Conservation (phyloP, 495 filamentous ascomycete species). For the Saxispiralis lemnorum region DNA sequence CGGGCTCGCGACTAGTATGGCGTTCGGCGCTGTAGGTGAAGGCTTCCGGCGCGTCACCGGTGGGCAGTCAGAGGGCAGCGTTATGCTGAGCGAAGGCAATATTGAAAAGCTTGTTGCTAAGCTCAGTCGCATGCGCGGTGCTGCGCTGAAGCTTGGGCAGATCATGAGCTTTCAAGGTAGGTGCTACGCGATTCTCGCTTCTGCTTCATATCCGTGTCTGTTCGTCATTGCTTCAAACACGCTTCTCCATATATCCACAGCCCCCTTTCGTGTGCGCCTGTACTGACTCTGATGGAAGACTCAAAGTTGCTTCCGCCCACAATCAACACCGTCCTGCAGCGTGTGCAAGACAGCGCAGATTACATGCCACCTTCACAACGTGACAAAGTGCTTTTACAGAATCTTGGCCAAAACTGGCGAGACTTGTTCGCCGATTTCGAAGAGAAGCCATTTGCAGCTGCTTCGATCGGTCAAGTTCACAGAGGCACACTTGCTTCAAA, state of each 20-base stretch:
- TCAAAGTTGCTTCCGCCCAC: constrained; percentile 81
- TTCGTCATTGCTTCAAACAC: constrained; percentile 8
- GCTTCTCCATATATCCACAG: background rate
- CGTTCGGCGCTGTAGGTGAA: constrained; percentile 81
- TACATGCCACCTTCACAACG: constrained; percentile 94
- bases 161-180: constrained; percentile 86
- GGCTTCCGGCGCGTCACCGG: constrained; percentile 54
- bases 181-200: constrained; percentile 1
- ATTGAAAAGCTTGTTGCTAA: constrained; percentile 84
- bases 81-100: constrained; percentile 77
- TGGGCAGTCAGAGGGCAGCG: constrained; percentile 43
- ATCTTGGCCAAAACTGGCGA: constrained; percentile 74
- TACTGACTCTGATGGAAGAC: constrained; percentile 30
- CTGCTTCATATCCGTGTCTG: background rate
- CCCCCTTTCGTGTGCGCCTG: background rate
- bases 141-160: constrained; percentile 93
- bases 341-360: constrained; percentile 91
- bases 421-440: constrained; percentile 69
- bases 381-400: constrained; percentile 57
- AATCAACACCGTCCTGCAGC: constrained; percentile 71
- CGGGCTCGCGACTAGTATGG: constrained; percentile 83
- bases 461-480: constrained; percentile 97
- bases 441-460: constrained; percentile 82
- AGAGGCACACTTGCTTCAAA: constrained; percentile 60
- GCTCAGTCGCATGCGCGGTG: constrained; percentile 87